phyloP scores from a whole-genome alignment of 225 moss, liverwort and hornwort genomes.

The Straminergon stramineum region DNA sequence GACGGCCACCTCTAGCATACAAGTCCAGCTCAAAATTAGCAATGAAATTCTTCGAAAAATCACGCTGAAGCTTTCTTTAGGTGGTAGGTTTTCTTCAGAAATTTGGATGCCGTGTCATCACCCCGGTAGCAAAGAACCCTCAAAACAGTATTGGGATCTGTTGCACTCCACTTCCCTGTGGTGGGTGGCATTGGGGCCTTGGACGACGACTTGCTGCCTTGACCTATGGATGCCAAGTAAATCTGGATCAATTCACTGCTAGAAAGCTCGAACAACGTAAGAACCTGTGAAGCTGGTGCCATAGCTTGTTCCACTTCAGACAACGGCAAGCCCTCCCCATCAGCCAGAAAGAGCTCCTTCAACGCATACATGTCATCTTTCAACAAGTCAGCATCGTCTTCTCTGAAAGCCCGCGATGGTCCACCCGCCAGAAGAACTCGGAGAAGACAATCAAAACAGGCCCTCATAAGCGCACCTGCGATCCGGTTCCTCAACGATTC shows the following conservation, averaged over 20 bases:
- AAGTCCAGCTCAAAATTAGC: slow-evolving; percentile 5
- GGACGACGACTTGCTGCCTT: slow-evolving; percentile 44
- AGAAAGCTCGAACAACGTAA: slow-evolving; percentile 61
- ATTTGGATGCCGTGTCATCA: slow-evolving; percentile 70
- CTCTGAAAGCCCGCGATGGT: slow-evolving; percentile 60
- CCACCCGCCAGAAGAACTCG: slow-evolving; percentile 91
- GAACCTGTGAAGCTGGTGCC: slow-evolving; percentile 46
- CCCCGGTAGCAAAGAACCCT: slow-evolving; percentile 78
- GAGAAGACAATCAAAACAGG: slow-evolving; percentile 80
- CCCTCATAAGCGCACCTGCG: slow-evolving; percentile 80
- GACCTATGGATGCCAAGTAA: slow-evolving; percentile 39
- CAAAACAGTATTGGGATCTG: slow-evolving; percentile 77
- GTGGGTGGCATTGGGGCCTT: slow-evolving; percentile 61
- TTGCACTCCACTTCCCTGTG: slow-evolving; percentile 78
- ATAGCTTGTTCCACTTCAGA: slow-evolving; percentile 55
- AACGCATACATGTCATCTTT: slow-evolving; percentile 72
- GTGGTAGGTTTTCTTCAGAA: slow-evolving; percentile 70
- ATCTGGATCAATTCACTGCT: slow-evolving; percentile 59
- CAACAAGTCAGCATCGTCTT: slow-evolving; percentile 51
- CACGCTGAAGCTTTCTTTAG: slow-evolving; percentile 52
- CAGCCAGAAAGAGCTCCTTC: slow-evolving; percentile 88
- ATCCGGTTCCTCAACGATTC: slow-evolving; percentile 58
- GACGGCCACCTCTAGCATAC: background rate
- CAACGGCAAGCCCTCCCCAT: slow-evolving; percentile 78
- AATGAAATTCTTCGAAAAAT: background rate